phyloP scores from a whole-genome alignment of 2,329 filamentous ascomycete genomes.

The Aureobasidium pullulans region DNA sequence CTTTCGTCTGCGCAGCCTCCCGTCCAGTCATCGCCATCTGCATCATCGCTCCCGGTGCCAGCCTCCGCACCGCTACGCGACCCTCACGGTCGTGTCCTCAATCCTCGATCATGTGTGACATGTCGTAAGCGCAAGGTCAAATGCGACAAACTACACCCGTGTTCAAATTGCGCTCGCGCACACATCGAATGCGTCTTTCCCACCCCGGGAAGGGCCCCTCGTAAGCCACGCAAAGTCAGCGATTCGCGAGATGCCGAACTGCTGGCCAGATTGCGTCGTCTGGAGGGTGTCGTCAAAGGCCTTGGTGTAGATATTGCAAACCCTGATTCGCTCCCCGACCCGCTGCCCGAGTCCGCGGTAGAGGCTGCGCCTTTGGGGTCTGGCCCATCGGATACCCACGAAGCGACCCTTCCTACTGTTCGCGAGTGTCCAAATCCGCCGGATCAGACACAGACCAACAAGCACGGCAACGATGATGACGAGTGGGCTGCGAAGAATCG shows the following conservation, averaged over 20 bases:
- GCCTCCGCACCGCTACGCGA: slow-evolving; percentile 18
- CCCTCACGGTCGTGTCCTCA: slow-evolving; percentile 27
- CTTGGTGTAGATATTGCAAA: slow-evolving; percentile 39
- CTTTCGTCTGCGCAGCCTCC: background rate
- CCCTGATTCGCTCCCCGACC: slow-evolving; percentile 14
- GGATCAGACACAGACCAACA: background rate
- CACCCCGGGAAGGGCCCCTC: slow-evolving; percentile 63
- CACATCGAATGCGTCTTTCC: slow-evolving; percentile 68
- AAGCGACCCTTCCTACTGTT: background rate
- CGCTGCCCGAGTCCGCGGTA: background rate
- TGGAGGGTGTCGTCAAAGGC: slow-evolving; percentile 66
- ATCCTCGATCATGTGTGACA: slow-evolving; percentile 42
- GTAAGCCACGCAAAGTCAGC: slow-evolving; percentile 59
- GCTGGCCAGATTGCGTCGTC: slow-evolving; percentile 61
- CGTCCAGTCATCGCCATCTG: background rate
- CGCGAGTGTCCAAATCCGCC: slow-evolving; percentile 24
- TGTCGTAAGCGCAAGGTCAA: slow-evolving; percentile 59
- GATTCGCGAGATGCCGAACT: slow-evolving; percentile 55
- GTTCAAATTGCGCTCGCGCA: slow-evolving; percentile 65
- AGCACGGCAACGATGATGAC: slow-evolving; percentile 1
- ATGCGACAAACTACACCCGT: slow-evolving; percentile 71
- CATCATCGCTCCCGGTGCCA: background rate
- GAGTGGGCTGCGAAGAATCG: background rate
- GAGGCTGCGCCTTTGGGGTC: background rate
- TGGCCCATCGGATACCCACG: background rate